Conservation (phyloP, 352 stramenopile genomes). For the Pythium scleroteichum region DNA sequence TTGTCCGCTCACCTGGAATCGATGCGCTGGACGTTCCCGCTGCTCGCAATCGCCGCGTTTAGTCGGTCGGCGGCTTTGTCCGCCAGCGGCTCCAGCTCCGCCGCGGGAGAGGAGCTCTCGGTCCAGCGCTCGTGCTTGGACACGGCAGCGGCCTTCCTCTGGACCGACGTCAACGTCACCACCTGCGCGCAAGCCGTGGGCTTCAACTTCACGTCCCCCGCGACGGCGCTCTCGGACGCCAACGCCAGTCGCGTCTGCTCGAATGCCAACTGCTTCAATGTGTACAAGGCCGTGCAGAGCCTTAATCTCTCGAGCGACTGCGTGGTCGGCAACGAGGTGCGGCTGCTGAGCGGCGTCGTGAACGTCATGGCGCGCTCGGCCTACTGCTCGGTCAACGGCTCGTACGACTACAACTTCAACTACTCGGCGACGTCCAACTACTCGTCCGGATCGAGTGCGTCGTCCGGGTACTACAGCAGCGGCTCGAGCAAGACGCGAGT, state of each 20-base stretch:
- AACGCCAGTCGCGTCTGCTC: background rate
- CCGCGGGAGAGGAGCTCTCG: no score
- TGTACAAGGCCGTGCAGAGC: background rate
- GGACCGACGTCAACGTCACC: no score
- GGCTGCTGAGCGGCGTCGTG: background rate
- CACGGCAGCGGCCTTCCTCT: no score
- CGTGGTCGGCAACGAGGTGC: background rate
- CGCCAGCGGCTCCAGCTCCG: no score
- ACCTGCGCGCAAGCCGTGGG: background rate
- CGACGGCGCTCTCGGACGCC: background rate
- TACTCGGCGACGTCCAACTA: background rate
- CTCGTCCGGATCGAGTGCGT: background rate
- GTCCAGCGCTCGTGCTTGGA: no score
- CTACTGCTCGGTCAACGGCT: constrained; percentile 1
- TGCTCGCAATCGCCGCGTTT: no score
- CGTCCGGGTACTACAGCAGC: background rate
- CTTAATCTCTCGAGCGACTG: background rate
- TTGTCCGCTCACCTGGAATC: no score
- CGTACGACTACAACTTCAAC: background rate
- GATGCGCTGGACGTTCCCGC: no score
- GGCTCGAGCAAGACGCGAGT: background rate
- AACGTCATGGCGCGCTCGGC: background rate
- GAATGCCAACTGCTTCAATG: background rate
- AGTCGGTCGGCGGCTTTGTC: no score
- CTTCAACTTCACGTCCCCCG: background rate